Percentiles rank a stretch among this genome's conserved stretches.
Evolutionary conservation across 169 alveolate genomes (phyloP).

Genomic region (Ichthyophthirius multifiliis): DNA sequence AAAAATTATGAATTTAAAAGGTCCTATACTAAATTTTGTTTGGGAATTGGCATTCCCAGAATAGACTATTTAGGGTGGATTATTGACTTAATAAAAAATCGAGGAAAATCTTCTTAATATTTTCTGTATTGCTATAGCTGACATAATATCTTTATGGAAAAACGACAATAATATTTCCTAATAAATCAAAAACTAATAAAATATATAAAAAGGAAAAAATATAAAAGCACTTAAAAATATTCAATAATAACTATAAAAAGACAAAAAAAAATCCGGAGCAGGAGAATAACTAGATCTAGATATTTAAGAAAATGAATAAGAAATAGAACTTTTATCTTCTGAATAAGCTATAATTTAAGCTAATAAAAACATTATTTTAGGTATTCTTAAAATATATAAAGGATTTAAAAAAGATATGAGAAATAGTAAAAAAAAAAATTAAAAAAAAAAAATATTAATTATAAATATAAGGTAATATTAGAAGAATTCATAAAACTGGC

Average conservation of each 20-base stretch:
- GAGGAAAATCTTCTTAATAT: constrained; percentile 14
- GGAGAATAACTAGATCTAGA: neutral
- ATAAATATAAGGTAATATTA: neutral
- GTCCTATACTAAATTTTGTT: constrained; percentile 25
- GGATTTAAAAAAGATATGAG: neutral
- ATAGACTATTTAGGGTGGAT: neutral
- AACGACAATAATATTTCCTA: no score
- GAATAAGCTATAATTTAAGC: neutral
- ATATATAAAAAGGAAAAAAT: neutral
- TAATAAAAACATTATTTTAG: neutral
- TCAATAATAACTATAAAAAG: neutral
- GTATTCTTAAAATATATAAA: neutral
- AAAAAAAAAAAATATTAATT: neutral
- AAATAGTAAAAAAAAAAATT: neutral
- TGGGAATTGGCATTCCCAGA: constrained; percentile 43
- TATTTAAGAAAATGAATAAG: neutral
- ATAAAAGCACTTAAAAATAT: neutral
- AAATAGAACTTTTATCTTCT: neutral
- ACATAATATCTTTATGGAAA: neutral
- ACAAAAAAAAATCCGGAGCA: neutral
- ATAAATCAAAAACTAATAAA: neutral
- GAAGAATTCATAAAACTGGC: neutral
- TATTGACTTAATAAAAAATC: no score
- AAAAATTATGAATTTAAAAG: neutral
- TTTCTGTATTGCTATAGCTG: neutral